Conservation (phyloP, 75 land plant species). For the Cupressus sempervirens region DNA sequence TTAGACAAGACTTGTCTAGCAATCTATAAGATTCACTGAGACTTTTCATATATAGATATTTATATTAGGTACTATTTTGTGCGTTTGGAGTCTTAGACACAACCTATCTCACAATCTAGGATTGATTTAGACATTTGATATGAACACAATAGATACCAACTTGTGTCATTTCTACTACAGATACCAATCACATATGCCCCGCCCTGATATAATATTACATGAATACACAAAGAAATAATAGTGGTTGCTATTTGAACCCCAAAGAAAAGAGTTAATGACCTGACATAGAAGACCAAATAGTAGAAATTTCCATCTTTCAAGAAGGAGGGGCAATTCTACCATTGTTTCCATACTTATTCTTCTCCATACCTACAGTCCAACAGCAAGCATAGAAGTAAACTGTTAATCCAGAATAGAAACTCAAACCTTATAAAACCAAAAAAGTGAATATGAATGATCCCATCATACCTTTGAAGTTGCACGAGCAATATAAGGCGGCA, state of each 20-base stretch:
- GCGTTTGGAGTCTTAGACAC: no score
- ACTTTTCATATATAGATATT: no score
- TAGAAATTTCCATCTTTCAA: constrained; percentile 55
- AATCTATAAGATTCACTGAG: not conserved
- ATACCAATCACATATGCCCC: not conserved
- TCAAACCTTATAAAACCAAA: not conserved
- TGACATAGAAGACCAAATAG: constrained; percentile 47
- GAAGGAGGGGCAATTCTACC: constrained; percentile 42
- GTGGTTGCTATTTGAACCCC: not conserved
- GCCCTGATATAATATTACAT: not conserved
- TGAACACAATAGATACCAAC: not conserved
- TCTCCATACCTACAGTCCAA: constrained; percentile 46
- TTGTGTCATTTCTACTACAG: not conserved
- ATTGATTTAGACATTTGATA: no score
- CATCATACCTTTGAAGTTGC: constrained; percentile 26
- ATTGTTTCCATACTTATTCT: constrained; percentile 43
- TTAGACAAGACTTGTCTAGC: no score
- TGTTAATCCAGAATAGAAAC: not conserved
- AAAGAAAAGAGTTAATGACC: constrained; percentile 19
- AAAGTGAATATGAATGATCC: not conserved
- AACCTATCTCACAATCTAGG: no score
- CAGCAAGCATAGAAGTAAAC: not conserved
- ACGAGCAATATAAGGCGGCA: constrained; percentile 23
- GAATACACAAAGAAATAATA: not conserved
- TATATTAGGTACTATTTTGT: no score